Evolutionary conservation across 176 grass and related monocot species (phyloP), one percentile per base, ranked within the genome.

Genomic region (Dendrocalamus sinicus): DNA sequence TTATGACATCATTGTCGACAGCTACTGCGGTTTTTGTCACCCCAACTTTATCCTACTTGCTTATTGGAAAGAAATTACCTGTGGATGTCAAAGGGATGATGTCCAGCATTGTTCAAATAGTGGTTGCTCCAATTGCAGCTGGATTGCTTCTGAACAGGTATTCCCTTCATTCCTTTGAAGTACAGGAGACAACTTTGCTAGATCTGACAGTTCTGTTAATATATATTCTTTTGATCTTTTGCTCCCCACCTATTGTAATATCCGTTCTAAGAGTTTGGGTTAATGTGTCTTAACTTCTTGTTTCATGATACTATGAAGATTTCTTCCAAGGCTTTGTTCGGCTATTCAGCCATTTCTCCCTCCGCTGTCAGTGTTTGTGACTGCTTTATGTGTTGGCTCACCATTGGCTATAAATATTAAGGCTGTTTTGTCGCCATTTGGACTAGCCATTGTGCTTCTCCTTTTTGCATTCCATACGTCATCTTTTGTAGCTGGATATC

Each of bases 1-100:
- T 98, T 73, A 98, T 98, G 96, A 98, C 96, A 89, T 95, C 96
- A 73, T 88, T 96, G 77, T 98, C 93, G 55, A 98, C 93, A 45
- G 96, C 96, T 67, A 90, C 88, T 86, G 93, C 93, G 12, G 96
- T 95, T 86, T 89, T 98, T 82, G 71, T 98, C 52, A 98, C 93
- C 45, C 93, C 96, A 81, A 89, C 88, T 60, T 89, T 98, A 84
- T 95, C 96, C 14, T 98, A 94, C 65, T 84, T 98, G 22, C 93
- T 98, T 73, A 98, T 98, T 81, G 96, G 93, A 58, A 90, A 94
- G 88, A 98, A 96, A 90, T 89, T 98, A 53, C 93, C 93, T 9
- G 93, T 98, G 19, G 96, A 98, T 73, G 90, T 98, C 4, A 90
- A 88, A 84, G 93, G 96, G 77, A 98, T 98, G 96, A 96, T 96